Evolutionary conservation across 1,139 yeast species (phyloP), one percentile per base, ranked within the genome.

Genomic region (Magnusiomyces fungicola): DNA sequence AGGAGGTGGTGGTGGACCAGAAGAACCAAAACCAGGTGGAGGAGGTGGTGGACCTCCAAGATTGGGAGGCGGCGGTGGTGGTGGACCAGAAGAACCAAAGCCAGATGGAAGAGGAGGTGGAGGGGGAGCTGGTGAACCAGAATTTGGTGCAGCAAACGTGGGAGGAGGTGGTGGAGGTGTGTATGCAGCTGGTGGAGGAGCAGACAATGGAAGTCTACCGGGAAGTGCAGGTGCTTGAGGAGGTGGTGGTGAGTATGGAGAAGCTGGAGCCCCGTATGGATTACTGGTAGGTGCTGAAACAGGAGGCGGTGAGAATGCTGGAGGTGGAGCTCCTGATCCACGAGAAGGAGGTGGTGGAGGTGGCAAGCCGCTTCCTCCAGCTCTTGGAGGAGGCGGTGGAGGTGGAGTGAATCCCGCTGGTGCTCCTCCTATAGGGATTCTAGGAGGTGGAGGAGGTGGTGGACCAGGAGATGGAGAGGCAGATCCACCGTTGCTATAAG

Each of bases 41-140:
- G 65, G 58, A 1, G 66, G 60, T 18, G 75, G 71, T 19, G 70
- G 69, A 27, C 62, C 60, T 22, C 65, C 60, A 21, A 56, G 56
- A 41, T 51, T 43, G 7, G 59, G 53, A 5, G 65, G 60, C 23
- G 69, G 65, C 16, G 69, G 61, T 3, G 64, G 61, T 24, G 68
- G 58, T n/a, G 64, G 60, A 18, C 58, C 50, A 52, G 39, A 56
- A 47, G 59, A 59, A 53, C 57, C 64, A 38, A 45, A 48, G 22
- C 45, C 45, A n/a, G 62, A 66, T 36, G 56, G 55, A 12, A 53
- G 52, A 12, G 66, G 63, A 14, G 66, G 62, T 16, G 65, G 64
- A 18, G 66, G 63, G 18, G 66, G 65, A 19, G 69, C 63, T 9
- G 69, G 64, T 24, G 67, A 61, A 3, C 58, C 58, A 23, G 60